Percentiles rank a stretch among this genome's conserved stretches.
Conservation (phyloP, 2,329 filamentous ascomycete genomes). For the Fusarium secorum region DNA sequence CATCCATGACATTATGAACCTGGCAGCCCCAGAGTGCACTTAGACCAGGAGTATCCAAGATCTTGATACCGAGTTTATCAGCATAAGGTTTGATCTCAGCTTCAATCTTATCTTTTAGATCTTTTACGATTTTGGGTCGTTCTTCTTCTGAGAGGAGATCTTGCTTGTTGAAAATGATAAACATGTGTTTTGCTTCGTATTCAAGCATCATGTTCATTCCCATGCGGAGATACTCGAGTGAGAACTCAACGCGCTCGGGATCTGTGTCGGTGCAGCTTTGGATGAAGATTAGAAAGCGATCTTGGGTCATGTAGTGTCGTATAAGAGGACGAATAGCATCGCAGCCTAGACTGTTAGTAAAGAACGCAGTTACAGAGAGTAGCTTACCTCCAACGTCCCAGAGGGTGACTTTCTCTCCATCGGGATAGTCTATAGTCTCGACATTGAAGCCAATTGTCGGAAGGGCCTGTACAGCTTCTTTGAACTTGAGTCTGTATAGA, state of each 20-base stretch:
- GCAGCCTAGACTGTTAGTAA: slow-evolving; percentile 28
- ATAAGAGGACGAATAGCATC: slow-evolving; percentile 42
- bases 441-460: slow-evolving; percentile 97
- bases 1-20: slow-evolving; percentile 17
- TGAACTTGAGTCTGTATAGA: slow-evolving; percentile 84
- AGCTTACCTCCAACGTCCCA: slow-evolving; percentile 44
- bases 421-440: slow-evolving; percentile 67
- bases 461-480: slow-evolving; percentile 91
- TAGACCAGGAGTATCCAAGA: slow-evolving; percentile 39
- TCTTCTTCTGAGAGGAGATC: slow-evolving; percentile 37
- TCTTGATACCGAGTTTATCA: slow-evolving; percentile 13
- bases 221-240: slow-evolving; percentile 40
- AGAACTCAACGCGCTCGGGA: slow-evolving; percentile 34
- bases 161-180: slow-evolving; percentile 46
- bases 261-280: slow-evolving; percentile 42
- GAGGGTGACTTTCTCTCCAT: slow-evolving; percentile 34
- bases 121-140: slow-evolving; percentile 24
- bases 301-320: slow-evolving; percentile 40
- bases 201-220: slow-evolving; percentile 32
- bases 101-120: slow-evolving; percentile 11
- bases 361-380: accelerated
- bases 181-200: slow-evolving; percentile 36
- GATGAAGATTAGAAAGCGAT: slow-evolving; percentile 42
- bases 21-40: slow-evolving; percentile 27
- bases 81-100: slow-evolving; percentile 18